Percentiles rank a stretch among this genome's conserved stretches.
Evolutionary conservation across 345 rosid genomes (phyloP).

Genomic region (Pistacia atlantica): DNA sequence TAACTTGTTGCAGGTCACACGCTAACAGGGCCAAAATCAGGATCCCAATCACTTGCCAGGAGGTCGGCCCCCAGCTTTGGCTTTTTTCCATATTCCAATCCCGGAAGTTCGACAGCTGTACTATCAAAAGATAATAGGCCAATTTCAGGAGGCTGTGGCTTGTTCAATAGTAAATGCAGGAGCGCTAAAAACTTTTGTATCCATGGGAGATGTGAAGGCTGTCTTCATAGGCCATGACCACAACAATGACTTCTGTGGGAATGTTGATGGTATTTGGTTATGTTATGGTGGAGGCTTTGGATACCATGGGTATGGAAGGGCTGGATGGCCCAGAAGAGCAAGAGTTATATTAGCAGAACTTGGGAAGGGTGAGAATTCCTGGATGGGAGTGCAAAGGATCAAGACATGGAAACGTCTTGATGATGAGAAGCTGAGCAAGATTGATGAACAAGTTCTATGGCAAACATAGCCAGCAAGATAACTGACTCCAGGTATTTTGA

Average conservation of each 20-base stretch:
- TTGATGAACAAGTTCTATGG: conserved; percentile 79
- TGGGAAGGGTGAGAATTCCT: conserved; percentile 43
- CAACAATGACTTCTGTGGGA: conserved; percentile 84
- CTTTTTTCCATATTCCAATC: conserved; percentile 89
- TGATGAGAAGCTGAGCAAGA: conserved; percentile 64
- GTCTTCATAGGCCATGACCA: conserved; percentile 90
- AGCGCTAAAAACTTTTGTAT: conserved; percentile 58
- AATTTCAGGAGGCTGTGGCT: conserved; percentile 77
- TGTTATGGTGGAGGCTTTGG: conserved; percentile 97
- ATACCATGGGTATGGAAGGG: conserved; percentile 83
- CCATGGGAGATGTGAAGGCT: conserved; percentile 83
- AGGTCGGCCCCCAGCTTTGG: conserved; percentile 34
- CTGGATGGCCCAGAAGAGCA: conserved; percentile 76
- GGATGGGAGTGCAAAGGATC: conserved; percentile 62
- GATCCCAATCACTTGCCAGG: conserved; percentile 1
- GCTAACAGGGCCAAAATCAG: conserved; percentile 39
- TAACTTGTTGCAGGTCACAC: conserved; percentile 40
- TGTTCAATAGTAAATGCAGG: conserved; percentile 74
- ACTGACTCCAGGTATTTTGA: background rate
- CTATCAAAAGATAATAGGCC: conserved; percentile 56
- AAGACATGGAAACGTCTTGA: conserved; percentile 88
- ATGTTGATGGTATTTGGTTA: conserved; percentile 74
- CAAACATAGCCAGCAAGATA: background rate
- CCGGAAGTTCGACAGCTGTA: conserved; percentile 65
- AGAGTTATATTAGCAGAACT: conserved; percentile 75